phyloP scores from a whole-genome alignment of 768 basidiomycete species.

The Termitomyces sp. region DNA sequence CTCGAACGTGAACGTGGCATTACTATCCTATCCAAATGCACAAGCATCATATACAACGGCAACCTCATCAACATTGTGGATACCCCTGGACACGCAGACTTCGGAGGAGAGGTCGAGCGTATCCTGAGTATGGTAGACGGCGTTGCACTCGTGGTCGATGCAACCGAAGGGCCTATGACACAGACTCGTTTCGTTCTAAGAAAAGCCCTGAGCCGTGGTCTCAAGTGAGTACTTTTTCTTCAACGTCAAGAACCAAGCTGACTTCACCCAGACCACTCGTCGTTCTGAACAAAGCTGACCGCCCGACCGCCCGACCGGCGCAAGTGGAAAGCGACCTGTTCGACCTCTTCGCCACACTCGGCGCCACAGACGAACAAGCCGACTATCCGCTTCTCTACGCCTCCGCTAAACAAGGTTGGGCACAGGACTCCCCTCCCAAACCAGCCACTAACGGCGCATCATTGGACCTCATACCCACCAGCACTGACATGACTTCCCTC shows the following conservation, averaged over 20 bases:
- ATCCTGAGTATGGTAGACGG: slow-evolving; percentile 60
- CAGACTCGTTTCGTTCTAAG: slow-evolving; percentile 51
- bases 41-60: slow-evolving; percentile 43
- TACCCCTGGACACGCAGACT: slow-evolving; percentile 60
- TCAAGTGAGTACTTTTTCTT: slow-evolving; percentile 26
- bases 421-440: slow-evolving; percentile 23
- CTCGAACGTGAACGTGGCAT: slow-evolving; percentile 57
- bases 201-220: slow-evolving; percentile 38
- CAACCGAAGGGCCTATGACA: slow-evolving; percentile 58
- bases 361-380: slow-evolving; percentile 45
- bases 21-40: slow-evolving; percentile 57
- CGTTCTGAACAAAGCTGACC: slow-evolving; percentile 48
- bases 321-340: slow-evolving; percentile 48
- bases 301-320: slow-evolving; percentile 34
- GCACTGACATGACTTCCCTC: slow-evolving; percentile 35
- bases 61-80: slow-evolving; percentile 56
- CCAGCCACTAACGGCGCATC: slow-evolving; percentile 9
- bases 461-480: slow-evolving; percentile 5
- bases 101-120: slow-evolving; percentile 59
- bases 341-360: slow-evolving; percentile 46
- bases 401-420: slow-evolving; percentile 49
- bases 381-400: slow-evolving; percentile 48
- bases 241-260: background rate
- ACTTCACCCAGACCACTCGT: slow-evolving; percentile 33
- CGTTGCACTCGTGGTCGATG: slow-evolving; percentile 54